phyloP scores from a whole-genome alignment of 2,329 filamentous ascomycete genomes.

The Nothopassalora personata region DNA sequence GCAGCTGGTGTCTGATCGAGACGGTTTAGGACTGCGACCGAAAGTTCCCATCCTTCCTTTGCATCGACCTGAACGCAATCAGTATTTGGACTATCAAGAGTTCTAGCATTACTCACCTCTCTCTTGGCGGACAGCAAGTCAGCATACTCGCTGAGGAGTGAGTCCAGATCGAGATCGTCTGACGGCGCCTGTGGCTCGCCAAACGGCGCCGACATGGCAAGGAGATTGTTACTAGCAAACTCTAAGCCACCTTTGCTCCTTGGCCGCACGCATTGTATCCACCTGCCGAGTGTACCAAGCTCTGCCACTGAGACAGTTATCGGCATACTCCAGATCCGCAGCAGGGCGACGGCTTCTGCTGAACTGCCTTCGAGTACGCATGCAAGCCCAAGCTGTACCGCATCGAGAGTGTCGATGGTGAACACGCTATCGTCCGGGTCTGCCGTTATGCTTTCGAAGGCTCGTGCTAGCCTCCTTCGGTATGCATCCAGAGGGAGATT shows the following conservation, averaged over 20 bases:
- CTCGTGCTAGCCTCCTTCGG: constrained; percentile 63
- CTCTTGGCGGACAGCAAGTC: constrained; percentile 50
- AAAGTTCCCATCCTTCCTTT: constrained; percentile 77
- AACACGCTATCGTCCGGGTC: constrained; percentile 61
- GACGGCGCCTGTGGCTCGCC: constrained; percentile 50
- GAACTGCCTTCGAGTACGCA: constrained; percentile 78
- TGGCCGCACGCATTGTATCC: constrained; percentile 61
- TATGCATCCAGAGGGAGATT: constrained; percentile 61
- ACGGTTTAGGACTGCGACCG: constrained; percentile 74
- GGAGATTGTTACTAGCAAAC: constrained; percentile 77
- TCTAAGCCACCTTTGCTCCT: constrained; percentile 48
- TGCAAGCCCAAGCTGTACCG: constrained; percentile 74
- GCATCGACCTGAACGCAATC: constrained; percentile 23
- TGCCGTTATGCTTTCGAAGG: constrained; percentile 61
- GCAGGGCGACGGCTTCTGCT: constrained; percentile 66
- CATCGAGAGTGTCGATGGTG: constrained; percentile 67
- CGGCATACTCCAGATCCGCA: constrained; percentile 75
- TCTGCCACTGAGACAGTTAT: constrained; percentile 75
- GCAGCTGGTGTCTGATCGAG: constrained; percentile 69
- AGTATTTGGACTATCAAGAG: constrained; percentile 28
- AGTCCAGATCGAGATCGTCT: constrained; percentile 73
- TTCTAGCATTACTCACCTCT: constrained; percentile 6
- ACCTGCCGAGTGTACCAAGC: constrained; percentile 74
- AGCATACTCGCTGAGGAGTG: constrained; percentile 72
- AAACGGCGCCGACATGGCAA: constrained; percentile 65